Base-by-base conservation (phyloP, 768 basidiomycete species). In the Boletales sp. region DNA sequence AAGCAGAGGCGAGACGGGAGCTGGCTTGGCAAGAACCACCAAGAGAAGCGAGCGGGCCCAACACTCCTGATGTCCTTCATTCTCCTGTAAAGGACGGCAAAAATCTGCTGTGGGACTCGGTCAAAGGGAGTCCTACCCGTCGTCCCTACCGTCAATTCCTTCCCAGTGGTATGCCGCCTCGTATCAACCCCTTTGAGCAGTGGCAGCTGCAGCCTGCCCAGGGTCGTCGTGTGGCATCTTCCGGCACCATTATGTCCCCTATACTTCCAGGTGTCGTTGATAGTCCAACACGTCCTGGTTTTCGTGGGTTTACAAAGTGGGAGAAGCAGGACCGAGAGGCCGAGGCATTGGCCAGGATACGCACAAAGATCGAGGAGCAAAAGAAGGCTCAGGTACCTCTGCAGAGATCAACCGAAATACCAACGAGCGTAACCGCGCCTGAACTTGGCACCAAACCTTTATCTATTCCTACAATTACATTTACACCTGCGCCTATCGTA, bases 291-390 rank as follows among this genome's bases (percentile, higher is more conserved):
- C 59, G 73, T 14, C 64, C 67, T 25, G 56, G 64, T 39, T 67
- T 71, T 3, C 74, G 72, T 56, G 74, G 75, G 17, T 84, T 82
- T 57, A 85, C 86, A 4, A 90, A 88, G 68, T 90, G 86, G 86
- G 89, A 91, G 66, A 90, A 89, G 53, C 88, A 91, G 65, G 88
- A 92, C 57, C 66, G 88, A 30, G 89, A 92, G 59, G 89, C 89
- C 4, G 80, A 80, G 38, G 86, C 87, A 19, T 84, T 91, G 77
- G 78, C 79, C 59, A 84, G 77, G 61, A 79, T 91, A 58, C 74
- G 88, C 43, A 80, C 66, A 62, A 74, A 69, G 71, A 69, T 70
- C 30, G 74, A 76, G 59, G 72, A 74, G 46, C 69, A 67, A 59
- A 73, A 74, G 61, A 74, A 75, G 52, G 64, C 64, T 54, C 69